Evolutionary conservation across 2,329 filamentous ascomycete genomes (phyloP), one percentile per base, ranked within the genome.

Genomic region (Hypoxylon sp.): DNA sequence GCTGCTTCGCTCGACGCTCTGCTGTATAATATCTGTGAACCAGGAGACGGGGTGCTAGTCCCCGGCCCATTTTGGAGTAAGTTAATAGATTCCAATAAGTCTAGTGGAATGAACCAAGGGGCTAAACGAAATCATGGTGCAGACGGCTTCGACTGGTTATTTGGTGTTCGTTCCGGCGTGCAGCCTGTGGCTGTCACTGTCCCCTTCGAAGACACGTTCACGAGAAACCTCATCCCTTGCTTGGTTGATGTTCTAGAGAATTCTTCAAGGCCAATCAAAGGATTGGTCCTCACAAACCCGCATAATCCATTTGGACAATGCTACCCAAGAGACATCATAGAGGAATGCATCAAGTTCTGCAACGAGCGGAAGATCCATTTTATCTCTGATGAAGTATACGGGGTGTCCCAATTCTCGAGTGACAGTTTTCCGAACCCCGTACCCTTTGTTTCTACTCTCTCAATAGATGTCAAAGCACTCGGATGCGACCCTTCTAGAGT

Each of bases 311-410:
- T 87, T 0, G 85, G 82, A 11, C 71, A 75, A 6, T 85, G 83
- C 71, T 86, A 86, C 65, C 76, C 82, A 1, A 75, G 75, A n/a
- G 74, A 79, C 5, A 80, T 80, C 0, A 71, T 87, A 2, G 64
- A 82, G 0, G 77, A 75, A 5, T 75, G 86, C 21, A 81, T 88
- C 79, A 71, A 73, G 2, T 80, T 89, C 58, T 88, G 86, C 68
- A 77, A 85, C 57, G 80, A 79, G 43, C 79, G 87, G 65, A 69
- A 75, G 2, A 76, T 89, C 3, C 86, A 89, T 65, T 77, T 89
- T 49, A 81, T 89, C 70, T 84, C 83, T 67, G 87, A 89, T 72
- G 87, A 89, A 72, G 84, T 89, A 41, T 89, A 89, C 71, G 87
- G 83, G 9, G 77, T 84, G 38, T 19, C 43, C 3, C 14, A 14